phyloP scores from a whole-genome alignment of 179 eudicot species.

The Vitellaria paradoxa region DNA sequence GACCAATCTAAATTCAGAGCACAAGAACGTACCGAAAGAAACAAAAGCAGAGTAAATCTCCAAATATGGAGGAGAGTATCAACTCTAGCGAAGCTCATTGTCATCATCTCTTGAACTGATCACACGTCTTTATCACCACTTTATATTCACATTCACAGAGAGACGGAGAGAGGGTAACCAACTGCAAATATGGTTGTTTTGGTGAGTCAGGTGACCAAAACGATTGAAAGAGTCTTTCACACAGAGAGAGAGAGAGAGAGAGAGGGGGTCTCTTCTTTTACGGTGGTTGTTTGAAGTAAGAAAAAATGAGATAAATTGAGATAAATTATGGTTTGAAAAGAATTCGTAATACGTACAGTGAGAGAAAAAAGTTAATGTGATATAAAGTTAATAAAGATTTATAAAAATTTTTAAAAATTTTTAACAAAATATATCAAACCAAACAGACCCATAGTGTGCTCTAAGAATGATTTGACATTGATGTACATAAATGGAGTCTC shows the following conservation, averaged over 20 bases:
- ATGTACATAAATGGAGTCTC: too few species aligned
- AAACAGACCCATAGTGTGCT: too few species aligned
- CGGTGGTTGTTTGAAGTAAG: too few species aligned
- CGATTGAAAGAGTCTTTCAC: conserved; percentile 7
- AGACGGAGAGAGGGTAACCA: conserved; percentile 48
- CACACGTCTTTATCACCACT: neutral
- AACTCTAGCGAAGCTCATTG: conserved; percentile 8
- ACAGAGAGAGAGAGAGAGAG: conserved; percentile 18
- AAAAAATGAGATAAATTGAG: too few species aligned
- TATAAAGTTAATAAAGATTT: too few species aligned
- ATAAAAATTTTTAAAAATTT: too few species aligned
- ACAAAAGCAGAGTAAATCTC: conserved; percentile 9
- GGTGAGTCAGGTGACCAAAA: conserved; percentile 32
- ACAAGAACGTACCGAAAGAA: conserved; percentile 3
- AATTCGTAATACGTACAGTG: too few species aligned
- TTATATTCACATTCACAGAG: neutral
- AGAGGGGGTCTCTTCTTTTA: too few species aligned
- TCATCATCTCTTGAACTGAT: conserved; percentile 8
- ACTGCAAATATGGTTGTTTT: conserved; percentile 50
- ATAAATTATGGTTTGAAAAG: too few species aligned
- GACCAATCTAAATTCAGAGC: conserved; percentile 67
- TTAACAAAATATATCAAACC: too few species aligned
- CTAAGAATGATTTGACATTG: too few species aligned
- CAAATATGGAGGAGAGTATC: neutral
- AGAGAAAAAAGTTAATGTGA: too few species aligned